These are phyloP conservation scores for Citrullus colocynthis DNA, from an alignment of 306 rosid genomes.

Conservation along the genomic window DNA sequence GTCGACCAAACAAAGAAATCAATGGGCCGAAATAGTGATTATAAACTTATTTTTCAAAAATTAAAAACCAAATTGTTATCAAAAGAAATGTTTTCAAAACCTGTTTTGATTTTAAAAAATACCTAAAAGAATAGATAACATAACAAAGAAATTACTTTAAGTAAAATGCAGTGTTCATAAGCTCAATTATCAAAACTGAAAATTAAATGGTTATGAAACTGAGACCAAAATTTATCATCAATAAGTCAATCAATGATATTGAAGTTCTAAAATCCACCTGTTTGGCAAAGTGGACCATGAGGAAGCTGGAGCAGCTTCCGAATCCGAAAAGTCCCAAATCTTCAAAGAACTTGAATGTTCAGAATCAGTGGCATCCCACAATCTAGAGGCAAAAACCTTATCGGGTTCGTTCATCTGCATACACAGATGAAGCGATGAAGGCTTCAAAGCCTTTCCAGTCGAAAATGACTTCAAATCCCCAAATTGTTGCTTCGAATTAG, in stretches of 20 bases:
- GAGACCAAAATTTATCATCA: not conserved
- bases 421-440: conserved; percentile 60
- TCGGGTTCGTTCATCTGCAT: conserved; percentile 63
- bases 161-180: too few species aligned
- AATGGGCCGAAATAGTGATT: too few species aligned
- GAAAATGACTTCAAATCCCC: conserved; percentile 44
- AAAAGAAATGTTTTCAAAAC: too few species aligned
- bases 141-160: too few species aligned
- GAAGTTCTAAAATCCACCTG: conserved; percentile 21
- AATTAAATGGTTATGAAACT: not conserved
- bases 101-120: too few species aligned
- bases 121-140: too few species aligned
- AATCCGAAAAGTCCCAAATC: conserved; percentile 81
- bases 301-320: conserved; percentile 92
- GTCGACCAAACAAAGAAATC: too few species aligned
- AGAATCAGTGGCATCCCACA: conserved; percentile 34
- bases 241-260: not conserved
- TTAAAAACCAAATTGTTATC: too few species aligned
- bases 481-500: conserved; percentile 16
- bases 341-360: conserved; percentile 42
- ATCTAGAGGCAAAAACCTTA: conserved; percentile 24
- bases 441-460: conserved; percentile 40
- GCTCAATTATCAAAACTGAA: too few species aligned
- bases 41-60: too few species aligned
- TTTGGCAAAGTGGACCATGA: conserved; percentile 92